Conservation (phyloP, 2,329 filamentous ascomycete species). For the Penicillium aurantiogriseum region DNA sequence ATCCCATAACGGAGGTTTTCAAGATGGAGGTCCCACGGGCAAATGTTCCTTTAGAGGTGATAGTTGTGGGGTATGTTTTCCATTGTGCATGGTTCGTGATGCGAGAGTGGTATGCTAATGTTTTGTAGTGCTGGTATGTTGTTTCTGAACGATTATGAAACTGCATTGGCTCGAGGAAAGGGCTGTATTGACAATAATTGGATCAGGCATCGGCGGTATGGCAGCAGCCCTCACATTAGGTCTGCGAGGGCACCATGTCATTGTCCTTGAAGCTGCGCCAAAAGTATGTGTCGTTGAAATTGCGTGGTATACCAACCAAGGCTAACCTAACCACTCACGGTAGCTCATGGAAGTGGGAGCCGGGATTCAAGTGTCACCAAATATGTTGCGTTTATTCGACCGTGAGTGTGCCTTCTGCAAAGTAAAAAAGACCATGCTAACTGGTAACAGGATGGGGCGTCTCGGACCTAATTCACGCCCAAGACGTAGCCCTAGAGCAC, state of each 20-base stretch:
- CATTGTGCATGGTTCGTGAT: neutral
- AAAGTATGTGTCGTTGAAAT: slow-evolving; percentile 25
- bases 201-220: slow-evolving; percentile 37
- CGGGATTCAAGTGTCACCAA: slow-evolving; percentile 79
- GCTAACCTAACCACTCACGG: neutral
- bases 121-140: slow-evolving; percentile 31
- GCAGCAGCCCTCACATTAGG: slow-evolving; percentile 37
- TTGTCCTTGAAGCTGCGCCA: slow-evolving; percentile 34
- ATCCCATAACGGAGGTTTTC: neutral
- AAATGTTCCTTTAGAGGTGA: slow-evolving; percentile 31
- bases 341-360: slow-evolving; percentile 61
- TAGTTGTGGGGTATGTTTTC: slow-evolving; percentile 36
- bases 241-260: slow-evolving; percentile 34
- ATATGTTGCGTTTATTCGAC: slow-evolving; percentile 73
- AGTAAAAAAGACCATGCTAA: neutral
- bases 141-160: neutral
- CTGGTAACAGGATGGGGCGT: slow-evolving; percentile 34
- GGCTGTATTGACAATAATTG: neutral
- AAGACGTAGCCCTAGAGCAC: slow-evolving; percentile 35
- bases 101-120: slow-evolving; percentile 8
- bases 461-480: slow-evolving; percentile 33
- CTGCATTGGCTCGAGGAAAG: neutral
- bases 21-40: slow-evolving; percentile 26
- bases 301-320: no score
- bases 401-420: slow-evolving; percentile 34